A percentile compares a stretch with the other conserved stretches of the same genome.
Evolutionary conservation across 768 basidiomycete genomes (phyloP).

Genomic region (Tricholoma furcatifolium): DNA sequence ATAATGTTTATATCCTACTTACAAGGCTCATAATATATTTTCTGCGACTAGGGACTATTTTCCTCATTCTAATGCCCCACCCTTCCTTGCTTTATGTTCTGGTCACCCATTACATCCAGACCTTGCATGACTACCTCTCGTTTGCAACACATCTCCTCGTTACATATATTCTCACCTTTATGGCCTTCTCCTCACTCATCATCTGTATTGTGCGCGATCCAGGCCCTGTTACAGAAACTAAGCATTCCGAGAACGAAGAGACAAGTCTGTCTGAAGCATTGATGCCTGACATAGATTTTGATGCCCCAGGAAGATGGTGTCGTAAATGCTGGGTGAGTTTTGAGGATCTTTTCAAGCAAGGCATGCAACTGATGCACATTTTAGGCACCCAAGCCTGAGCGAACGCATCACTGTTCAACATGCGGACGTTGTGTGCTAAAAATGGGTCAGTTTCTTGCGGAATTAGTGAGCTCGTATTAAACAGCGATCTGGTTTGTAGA

Average conservation of each 20-base stretch:
- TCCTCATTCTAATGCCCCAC: slow-evolving; percentile 68
- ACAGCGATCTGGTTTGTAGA: slow-evolving; percentile 39
- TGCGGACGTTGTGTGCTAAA: slow-evolving; percentile 82
- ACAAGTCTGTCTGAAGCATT: slow-evolving; percentile 62
- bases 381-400: slow-evolving; percentile 71
- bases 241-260: slow-evolving; percentile 33
- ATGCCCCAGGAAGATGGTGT: slow-evolving; percentile 67
- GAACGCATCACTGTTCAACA: slow-evolving; percentile 73
- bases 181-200: slow-evolving; percentile 71
- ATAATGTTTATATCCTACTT: neutral
- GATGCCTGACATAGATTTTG: slow-evolving; percentile 50
- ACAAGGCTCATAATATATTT: neutral
- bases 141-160: slow-evolving; percentile 56
- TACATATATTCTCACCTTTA: slow-evolving; percentile 65
- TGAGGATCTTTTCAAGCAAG: neutral
- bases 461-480: neutral
- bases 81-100: slow-evolving; percentile 71
- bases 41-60: slow-evolving; percentile 34
- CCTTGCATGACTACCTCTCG: slow-evolving; percentile 41
- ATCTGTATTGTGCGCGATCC: slow-evolving; percentile 74
- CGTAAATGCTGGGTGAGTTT: slow-evolving; percentile 65
- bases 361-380: neutral
- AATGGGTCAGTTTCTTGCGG: slow-evolving; percentile 59
- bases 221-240: slow-evolving; percentile 49
- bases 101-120: slow-evolving; percentile 62